phyloP scores from a whole-genome alignment of 768 basidiomycete genomes.

The Termitomyces sp. region DNA sequence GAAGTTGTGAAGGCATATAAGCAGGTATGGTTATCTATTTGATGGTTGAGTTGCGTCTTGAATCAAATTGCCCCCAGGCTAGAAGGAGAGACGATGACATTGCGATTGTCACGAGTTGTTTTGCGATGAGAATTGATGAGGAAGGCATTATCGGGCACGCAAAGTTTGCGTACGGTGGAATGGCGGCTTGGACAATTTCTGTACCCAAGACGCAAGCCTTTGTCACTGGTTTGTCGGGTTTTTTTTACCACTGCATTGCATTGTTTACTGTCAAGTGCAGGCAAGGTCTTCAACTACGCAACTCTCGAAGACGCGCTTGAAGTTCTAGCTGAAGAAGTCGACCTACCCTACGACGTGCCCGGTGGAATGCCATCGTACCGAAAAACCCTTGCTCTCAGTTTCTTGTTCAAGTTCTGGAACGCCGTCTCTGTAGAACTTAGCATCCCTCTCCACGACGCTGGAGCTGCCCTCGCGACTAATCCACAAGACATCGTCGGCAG shows the following conservation, averaged over 20 bases:
- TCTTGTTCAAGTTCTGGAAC: constrained; percentile 16
- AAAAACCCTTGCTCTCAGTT: constrained; percentile 15
- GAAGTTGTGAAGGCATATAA: constrained; percentile 15
- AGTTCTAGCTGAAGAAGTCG: constrained; percentile 9
- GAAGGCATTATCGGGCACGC: constrained; percentile 8
- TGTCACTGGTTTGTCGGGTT: constrained; percentile 3
- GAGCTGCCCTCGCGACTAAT: neutral
- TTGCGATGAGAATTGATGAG: constrained; percentile 6
- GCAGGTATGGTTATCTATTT: constrained; percentile 5
- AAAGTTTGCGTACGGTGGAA: constrained; percentile 14
- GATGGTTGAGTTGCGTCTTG: neutral
- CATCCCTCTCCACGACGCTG: constrained; percentile 3
- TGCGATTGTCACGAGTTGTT: constrained; percentile 14
- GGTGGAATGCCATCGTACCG: constrained; percentile 15
- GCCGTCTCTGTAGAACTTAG: constrained; percentile 10
- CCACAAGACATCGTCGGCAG: constrained; percentile 6
- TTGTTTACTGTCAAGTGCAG: neutral
- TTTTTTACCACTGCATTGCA: neutral
- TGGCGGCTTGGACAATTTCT: constrained; percentile 14
- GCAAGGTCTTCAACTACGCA: constrained; percentile 7
- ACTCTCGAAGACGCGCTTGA: constrained; percentile 8
- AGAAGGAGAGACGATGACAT: constrained; percentile 15
- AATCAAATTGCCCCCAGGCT: neutral
- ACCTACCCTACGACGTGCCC: constrained; percentile 12
- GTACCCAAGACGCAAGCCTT: constrained; percentile 10